Base-by-base conservation (phyloP, 139 green algal genomes). In the Tetradesmus obliquus region DNA sequence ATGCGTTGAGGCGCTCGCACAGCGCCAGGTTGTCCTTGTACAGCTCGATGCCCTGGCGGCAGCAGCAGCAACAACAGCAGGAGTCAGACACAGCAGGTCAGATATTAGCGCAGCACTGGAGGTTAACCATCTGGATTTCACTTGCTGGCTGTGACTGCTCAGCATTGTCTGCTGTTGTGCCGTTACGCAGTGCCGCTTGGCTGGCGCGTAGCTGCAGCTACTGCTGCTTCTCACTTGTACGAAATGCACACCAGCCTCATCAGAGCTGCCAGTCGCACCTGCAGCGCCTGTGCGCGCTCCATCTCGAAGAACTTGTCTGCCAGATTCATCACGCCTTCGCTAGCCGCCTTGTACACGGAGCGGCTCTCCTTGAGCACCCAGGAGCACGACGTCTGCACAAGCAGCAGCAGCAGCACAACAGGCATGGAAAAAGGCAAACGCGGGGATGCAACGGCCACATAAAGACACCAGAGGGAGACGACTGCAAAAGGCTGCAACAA, bases 281-380 rank as follows among this genome's bases (percentile, higher is more conserved):
- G 96, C 32, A 94, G 91, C 9, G 97, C 97, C 82, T 98, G 94
- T 3, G 93, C 79, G 62, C 95, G 94, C 55, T 97, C 94, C 97
- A 99, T 99, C 88, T 98, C 96, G 93, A 99, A 99, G 88, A 98
- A 99, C 82, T 96, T 94, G 92, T 99, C 98, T 0, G 98, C 96
- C 86, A 99, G 94, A 92, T 99, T 99, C 91, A 99, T 98, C 22
- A 99, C 90, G 13, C 98, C 98, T 92, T 99, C 98, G 79, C 95
- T 98, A 82, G 98, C 96, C 5, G 96, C 94, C 69, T 96, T 95
- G 94, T 99, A 99, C 79, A 98, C 88, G 57, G 95, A 90, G 17
- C 95, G 93, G 53, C 94, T 94, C 92, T 98, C 95, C 54, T 94
- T 96, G 51, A 98, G 86, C 55, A 98, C 94, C 94, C 89, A 92